Conservation (phyloP, 139 green algal genomes). For the Choricystis sp. region DNA sequence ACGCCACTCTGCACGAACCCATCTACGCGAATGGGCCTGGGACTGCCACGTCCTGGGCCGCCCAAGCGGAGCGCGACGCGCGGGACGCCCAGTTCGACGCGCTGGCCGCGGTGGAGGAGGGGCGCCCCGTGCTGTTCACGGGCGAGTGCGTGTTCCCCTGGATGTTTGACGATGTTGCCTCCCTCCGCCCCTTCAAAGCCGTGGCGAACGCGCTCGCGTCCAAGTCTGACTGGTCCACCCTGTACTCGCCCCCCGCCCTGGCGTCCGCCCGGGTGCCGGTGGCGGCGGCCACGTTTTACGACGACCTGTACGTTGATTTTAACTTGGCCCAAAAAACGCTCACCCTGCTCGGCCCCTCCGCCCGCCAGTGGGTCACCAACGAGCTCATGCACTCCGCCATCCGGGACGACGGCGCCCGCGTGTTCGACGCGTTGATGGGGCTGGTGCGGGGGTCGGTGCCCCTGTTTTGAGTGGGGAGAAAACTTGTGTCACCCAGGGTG, state of each 20-base stretch:
- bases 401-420: constrained; percentile 19
- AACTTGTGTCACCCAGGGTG: no score
- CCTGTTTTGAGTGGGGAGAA: no score
- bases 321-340: constrained; percentile 51
- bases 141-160: constrained; percentile 92
- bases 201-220: constrained; percentile 24
- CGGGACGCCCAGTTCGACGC: constrained; percentile 50
- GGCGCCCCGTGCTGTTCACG: constrained; percentile 55
- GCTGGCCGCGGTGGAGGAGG: constrained; percentile 16
- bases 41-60: constrained; percentile 42
- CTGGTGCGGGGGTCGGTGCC: constrained; percentile 50
- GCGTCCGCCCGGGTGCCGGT: constrained; percentile 36
- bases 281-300: constrained; percentile 59
- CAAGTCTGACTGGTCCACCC: constrained; percentile 53
- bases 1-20: constrained; percentile 85
- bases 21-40: constrained; percentile 84
- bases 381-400: constrained; percentile 70
- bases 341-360: constrained; percentile 22
- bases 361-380: constrained; percentile 65
- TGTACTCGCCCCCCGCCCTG: constrained; percentile 63
- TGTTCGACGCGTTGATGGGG: constrained; percentile 60
- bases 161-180: constrained; percentile 76
- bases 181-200: constrained; percentile 48
- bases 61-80: constrained; percentile 33
- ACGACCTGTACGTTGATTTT: constrained; percentile 94